Conservation (phyloP, 208 protist genomes). For the Vickermania ingenoplastis region DNA sequence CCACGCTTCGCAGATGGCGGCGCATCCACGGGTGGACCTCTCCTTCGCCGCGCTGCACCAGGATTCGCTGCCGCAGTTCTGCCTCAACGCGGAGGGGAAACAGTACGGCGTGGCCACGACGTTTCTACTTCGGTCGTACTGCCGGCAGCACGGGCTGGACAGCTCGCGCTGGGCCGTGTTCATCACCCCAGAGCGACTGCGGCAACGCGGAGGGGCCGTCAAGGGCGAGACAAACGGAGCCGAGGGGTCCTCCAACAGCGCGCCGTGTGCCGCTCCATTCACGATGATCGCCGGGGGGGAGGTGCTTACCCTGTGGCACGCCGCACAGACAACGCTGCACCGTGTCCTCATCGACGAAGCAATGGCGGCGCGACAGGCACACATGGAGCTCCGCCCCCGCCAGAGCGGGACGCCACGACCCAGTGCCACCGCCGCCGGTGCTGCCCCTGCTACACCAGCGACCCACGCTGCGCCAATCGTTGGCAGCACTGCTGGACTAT, state of each 20-base stretch:
- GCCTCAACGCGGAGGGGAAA: constrained; percentile 18
- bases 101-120: constrained; percentile 25
- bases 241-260: constrained; percentile 15
- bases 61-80: constrained; percentile 4
- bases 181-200: constrained; percentile 22
- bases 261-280: too few species aligned
- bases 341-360: constrained; percentile 11
- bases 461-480: too few species aligned
- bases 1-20: not conserved
- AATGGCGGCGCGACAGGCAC: not conserved
- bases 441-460: too few species aligned
- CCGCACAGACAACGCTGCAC: constrained; percentile 37
- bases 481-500: too few species aligned
- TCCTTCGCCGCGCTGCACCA: not conserved
- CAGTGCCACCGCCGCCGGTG: too few species aligned
- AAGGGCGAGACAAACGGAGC: not conserved
- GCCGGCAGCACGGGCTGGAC: constrained; percentile 21
- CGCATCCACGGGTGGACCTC: not conserved
- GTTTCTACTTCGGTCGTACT: constrained; percentile 53
- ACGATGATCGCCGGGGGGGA: constrained; percentile 25
- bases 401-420: too few species aligned
- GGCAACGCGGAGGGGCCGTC: constrained; percentile 9
- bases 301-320: constrained; percentile 47
- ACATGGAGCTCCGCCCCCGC: constrained; percentile 6
- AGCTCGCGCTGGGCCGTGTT: constrained; percentile 16